phyloP scores from a whole-genome alignment of 306 rosid species.

The Medicago ruthenica region DNA sequence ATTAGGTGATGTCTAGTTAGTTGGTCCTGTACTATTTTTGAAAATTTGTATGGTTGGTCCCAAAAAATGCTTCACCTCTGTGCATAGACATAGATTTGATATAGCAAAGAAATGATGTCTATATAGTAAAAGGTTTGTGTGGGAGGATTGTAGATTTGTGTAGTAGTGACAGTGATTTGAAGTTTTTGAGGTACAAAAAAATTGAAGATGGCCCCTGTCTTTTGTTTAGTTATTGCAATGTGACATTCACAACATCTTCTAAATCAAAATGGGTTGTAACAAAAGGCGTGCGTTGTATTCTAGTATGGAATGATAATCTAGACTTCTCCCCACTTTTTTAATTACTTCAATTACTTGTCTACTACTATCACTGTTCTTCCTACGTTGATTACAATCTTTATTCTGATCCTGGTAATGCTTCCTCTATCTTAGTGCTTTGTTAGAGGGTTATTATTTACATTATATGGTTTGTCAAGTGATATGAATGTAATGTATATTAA shows the following conservation, averaged over 20 bases:
- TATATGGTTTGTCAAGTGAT: too few species aligned
- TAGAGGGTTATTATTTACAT: not conserved
- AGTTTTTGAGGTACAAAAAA: conserved; percentile 35
- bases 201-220: conserved; percentile 77
- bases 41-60: too few species aligned
- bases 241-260: conserved; percentile 91
- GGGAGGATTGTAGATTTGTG: conserved; percentile 41
- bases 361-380: conserved; percentile 50
- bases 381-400: conserved; percentile 63
- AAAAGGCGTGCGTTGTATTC: conserved; percentile 97
- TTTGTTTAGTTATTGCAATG: conserved; percentile 67
- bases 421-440: not conserved
- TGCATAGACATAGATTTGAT: not conserved
- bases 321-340: conserved; percentile 70
- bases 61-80: too few species aligned
- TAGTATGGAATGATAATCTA: conserved; percentile 80
- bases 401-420: conserved; percentile 67
- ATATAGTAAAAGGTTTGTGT: conserved; percentile 90
- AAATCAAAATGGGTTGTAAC: conserved; percentile 63
- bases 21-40: too few species aligned
- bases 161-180: conserved; percentile 44
- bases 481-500: too few species aligned
- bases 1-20: too few species aligned
- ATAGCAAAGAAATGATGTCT: conserved; percentile 70
- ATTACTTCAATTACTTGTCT: conserved; percentile 34